Evolutionary conservation across 1,139 yeast species (phyloP), one percentile per base, ranked within the genome.

Genomic region (Sugiyamaella japonica): DNA sequence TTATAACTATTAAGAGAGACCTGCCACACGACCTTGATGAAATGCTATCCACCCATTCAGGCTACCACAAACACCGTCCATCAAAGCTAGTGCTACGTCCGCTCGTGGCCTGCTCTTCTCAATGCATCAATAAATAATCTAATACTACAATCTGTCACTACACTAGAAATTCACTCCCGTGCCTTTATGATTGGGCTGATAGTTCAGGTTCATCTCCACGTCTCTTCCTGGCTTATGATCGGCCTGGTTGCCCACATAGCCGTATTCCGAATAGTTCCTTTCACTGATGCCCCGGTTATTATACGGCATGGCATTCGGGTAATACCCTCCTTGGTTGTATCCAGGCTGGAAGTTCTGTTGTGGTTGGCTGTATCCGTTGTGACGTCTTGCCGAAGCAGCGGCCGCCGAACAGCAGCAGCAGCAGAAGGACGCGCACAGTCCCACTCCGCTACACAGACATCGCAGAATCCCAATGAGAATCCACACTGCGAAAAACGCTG

Each of bases 381-480:
- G 32, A 20, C 13, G 49, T 23, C 41, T 45, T 13, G 38, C 25
- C 52, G 57, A 38, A 50, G 48, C 15, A 43, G 47, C 17, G 48
- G 52, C 44, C 58, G 54, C 15, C 7, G 51, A 17, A 42, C 64
- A 60, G 51, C 78, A 76, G 58, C 81, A 77, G 70, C 79, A 77
- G 58, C 77, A 73, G 17, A 71, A 62, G 49, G 75, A 70, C 10
- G 68, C 71, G 12, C 73, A 61, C 12, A 77, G 73, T 4, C 68
- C 65, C 20, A 70, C 72, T 40, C 81, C 81, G 45, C 66, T 69
- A 57, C 75, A 73, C 47, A 71, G 53, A 57, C 79, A 76, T 39
- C 78, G 69, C 36, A 76, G 55, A 6, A 78, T 46, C 1, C 72
- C 72, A 20, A 75, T 71, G 5, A 77, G 46, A 1, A 77, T 50